Base-by-base conservation (phyloP, 2,329 filamentous ascomycete species). In the Pseudophaeomoniella oleicola region DNA sequence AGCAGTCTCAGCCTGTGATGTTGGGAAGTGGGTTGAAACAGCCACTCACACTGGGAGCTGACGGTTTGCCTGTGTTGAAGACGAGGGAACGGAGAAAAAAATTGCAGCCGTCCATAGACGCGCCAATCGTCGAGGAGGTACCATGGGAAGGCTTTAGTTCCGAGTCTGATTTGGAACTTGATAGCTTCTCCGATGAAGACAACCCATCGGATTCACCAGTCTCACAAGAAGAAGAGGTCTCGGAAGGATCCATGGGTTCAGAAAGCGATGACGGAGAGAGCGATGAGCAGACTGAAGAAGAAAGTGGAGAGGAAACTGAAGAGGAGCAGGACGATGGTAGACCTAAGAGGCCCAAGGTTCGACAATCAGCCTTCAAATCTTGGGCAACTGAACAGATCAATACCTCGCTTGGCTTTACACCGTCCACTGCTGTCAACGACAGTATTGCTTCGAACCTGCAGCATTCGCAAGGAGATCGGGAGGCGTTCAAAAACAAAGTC, bases 331-430 rank as follows among this genome's bases (percentile, higher is more conserved):
- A 27, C 9, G 22, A 27, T 27, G 22, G 22, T n/a, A 27, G n/a
- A n/a, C 42, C 57, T 60, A 39, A 62, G 62, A 30, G 75, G 52
- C 35, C 37, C 37, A 17, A 55, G 46, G 55, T 60, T 27, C 53
- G 61, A 37, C 53, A 58, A 30, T 79, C 75, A 2, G 85, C 84
- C 0, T 98, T 98, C 67, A 96, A 96, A 56, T 72, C 80, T 2
- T 98, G 90, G 90, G 90, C 90, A 14, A 76, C 78, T 18, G 75
- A 83, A 48, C 81, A 90, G 57, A 73, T 87, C 39, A 94, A 94
- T 49, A 73, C 88, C 48, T 80, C 82, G 3, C 64, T 92, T 19
- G 87, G 86, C 4, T 78, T 77, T 47, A 64, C 55, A 12, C 56
- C 57, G 32, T 53, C 50, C 11, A 58, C 62, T 31, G 54, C 50